These are phyloP conservation scores for Alnus glutinosa DNA, from an alignment of 306 rosid genomes.

Conservation along the genomic window DNA sequence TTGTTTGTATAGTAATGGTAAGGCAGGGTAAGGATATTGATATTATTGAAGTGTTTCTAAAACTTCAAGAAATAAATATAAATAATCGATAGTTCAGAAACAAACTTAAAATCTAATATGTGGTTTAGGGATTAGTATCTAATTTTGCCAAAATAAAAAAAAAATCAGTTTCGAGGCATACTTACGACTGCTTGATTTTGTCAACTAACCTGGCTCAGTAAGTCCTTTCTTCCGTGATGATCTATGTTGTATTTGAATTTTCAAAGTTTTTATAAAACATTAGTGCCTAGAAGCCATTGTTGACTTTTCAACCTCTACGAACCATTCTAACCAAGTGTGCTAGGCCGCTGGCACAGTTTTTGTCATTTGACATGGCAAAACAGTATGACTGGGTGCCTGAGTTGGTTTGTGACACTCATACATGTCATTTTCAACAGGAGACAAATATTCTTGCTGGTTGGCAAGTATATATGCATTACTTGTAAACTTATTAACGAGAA, in stretches of 20 bases:
- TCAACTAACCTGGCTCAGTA: too few species aligned
- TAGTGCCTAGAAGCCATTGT: not conserved
- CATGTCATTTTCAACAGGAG: not conserved
- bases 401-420: too few species aligned
- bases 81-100: not conserved
- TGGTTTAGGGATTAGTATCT: not conserved
- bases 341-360: not conserved
- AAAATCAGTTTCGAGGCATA: too few species aligned
- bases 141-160: too few species aligned
- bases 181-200: too few species aligned
- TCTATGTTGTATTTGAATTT: too few species aligned
- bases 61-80: not conserved
- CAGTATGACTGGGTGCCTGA: not conserved
- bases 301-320: not conserved
- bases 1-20: not conserved
- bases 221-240: too few species aligned
- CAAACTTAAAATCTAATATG: too few species aligned
- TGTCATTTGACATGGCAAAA: not conserved
- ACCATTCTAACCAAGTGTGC: not conserved
- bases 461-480: not conserved
- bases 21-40: not conserved
- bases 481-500: not conserved
- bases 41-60: not conserved
- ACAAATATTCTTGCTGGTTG: not conserved
- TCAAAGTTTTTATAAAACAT: not conserved